Conservation (phyloP, 345 rosid genomes). For the Lagerstroemia speciosa region DNA sequence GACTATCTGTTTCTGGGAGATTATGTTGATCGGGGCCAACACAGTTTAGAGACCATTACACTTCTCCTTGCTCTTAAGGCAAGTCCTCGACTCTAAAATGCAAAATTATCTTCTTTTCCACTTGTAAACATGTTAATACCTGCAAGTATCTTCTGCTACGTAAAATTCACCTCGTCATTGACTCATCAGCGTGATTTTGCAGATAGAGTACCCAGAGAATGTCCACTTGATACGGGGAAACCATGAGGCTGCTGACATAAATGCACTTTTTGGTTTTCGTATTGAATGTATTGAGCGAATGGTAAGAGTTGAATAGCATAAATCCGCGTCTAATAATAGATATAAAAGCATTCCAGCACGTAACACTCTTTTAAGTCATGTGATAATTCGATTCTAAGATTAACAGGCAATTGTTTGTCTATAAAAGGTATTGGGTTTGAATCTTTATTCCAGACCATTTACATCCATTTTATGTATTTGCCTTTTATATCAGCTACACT, state of each 20-base stretch:
- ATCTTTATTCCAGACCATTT: neutral
- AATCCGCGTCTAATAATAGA: neutral
- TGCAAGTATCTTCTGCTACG: neutral
- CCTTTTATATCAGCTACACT: neutral
- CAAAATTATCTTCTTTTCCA: neutral
- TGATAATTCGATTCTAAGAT: neutral
- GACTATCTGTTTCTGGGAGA: slow-evolving; percentile 12
- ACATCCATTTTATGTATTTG: neutral
- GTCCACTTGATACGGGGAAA: slow-evolving; percentile 95
- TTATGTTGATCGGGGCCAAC: slow-evolving; percentile 97
- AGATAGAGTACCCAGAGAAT: slow-evolving; percentile 94
- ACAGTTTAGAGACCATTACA: slow-evolving; percentile 92
- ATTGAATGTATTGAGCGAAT: slow-evolving; percentile 96
- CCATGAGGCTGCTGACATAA: slow-evolving; percentile 97
- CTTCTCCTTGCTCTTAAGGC: slow-evolving; percentile 98
- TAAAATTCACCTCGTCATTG: neutral
- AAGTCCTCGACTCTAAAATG: slow-evolving; percentile 21
- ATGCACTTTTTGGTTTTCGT: slow-evolving; percentile 97
- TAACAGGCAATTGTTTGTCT: neutral
- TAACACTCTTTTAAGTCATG: neutral
- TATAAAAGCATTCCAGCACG: neutral
- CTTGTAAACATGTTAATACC: neutral
- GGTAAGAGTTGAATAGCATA: slow-evolving; percentile 32
- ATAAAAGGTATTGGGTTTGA: neutral
- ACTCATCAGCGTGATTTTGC: slow-evolving; percentile 14